Base-by-base conservation (phyloP, 139 green algal species). In the Pleodorina starrii region DNA sequence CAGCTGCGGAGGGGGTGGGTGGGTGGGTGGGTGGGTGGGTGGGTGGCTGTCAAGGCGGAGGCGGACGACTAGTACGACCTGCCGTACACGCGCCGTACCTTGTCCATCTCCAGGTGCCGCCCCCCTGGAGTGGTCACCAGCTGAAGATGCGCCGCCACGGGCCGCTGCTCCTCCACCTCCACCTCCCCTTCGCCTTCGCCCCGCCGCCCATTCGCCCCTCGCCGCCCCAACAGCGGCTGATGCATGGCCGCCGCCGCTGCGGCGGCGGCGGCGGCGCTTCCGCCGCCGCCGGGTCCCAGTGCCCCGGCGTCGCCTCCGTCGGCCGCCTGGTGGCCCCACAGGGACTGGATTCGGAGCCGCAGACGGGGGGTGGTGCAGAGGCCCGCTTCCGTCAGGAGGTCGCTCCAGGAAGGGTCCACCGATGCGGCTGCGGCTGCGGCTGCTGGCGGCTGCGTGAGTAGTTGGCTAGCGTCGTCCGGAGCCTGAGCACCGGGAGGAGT, bases 261-360 rank as follows among this genome's bases (percentile, higher is more conserved):
- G 7, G 6, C 42, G 9, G 38, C 42, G 36, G 72, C 44, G 25
- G 19, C 25, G 9, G 10, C 72, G 5, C 36, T 25, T 77, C 40
- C 69, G 69, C 19, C 12, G 32, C 57, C 29, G 57, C 19, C 17
- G 57, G 23, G 19, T 69, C 21, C 5, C 21, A 32, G 19, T 74
- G n/a, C 29, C 57, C 57, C 57, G 29, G 19, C 63, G 5, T 73
- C 29, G 6, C 63, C 63, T 5, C 23, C 63, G 29, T 29, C 69
- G 14, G 9, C 36, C 36, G 11, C 72, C 2, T 63, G 27, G 11
- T 23, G 17, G 0, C 76, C 76, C 76, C 76, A 84, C 7, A 84
- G 5, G 2, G 76, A 84, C 76, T 84, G 76, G 35, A 84, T 69
- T 9, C 48, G 76, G 10, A 84, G 76, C 76, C 48, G 76, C 48